Evolutionary conservation across 345 rosid species (phyloP), one percentile per base, ranked within the genome.

Genomic region (Leavenworthia alabamica): DNA sequence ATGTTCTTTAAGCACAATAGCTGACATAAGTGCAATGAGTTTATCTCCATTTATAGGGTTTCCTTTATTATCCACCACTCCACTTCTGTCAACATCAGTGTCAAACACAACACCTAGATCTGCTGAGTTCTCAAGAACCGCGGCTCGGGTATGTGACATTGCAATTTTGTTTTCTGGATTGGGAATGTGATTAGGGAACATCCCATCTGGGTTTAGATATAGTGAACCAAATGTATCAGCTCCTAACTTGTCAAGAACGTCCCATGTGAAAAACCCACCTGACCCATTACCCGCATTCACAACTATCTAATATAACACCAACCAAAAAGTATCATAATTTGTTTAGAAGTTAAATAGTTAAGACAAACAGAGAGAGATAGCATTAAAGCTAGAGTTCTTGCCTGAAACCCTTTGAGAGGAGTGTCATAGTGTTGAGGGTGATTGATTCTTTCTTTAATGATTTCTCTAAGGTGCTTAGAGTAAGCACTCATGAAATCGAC

Each of bases 71-170:
- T 89, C 96, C 2, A 92, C 98, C 4, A 92, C 86, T 0, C 98
- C 98, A 11, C 98, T 86, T 9, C 96, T 81, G 70, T 92, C 96
- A 2, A 92, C 98, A 7, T 92, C 98, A 0, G 98, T 92, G 79
- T 92, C 98, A 22, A 92, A 92, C 32, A 92, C 98, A 31, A 92
- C 85, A n/a, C 98, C 96, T 0, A 92, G 93, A 68, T 92, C 88
- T 2, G 95, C 95, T 0, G 84, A 70, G 77, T 83, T 70, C 24
- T 81, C 73, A 0, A 86, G 78, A 64, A 92, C 98, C 13, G 96
- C 84, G 0, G 90, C 75, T 64, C 83, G 66, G 35, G 97, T 89
- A n/a, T 81, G 76, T 56, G 86, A 75, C 98, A 92, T 92, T 44
- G 98, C 96, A 26, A 70, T 83, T 58, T 83, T 73, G 80, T 89